Conservation (phyloP, 345 rosid genomes). For the Euphorbia tirucalli region DNA sequence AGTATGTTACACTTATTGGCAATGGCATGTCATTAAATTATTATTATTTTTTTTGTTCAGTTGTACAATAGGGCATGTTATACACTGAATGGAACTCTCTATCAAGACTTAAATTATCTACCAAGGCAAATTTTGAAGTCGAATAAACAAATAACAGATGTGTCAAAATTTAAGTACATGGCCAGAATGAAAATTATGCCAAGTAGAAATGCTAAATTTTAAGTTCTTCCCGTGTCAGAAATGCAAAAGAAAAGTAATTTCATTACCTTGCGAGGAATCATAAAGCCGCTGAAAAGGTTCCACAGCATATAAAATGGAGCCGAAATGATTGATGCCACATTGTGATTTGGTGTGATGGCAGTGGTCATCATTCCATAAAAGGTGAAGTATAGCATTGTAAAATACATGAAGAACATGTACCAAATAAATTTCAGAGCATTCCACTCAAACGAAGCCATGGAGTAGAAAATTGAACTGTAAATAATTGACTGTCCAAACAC, state of each 20-base stretch:
- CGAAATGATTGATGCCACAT: slow-evolving; percentile 81
- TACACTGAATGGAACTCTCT: too few species aligned
- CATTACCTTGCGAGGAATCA: slow-evolving; percentile 90
- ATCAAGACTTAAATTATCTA: too few species aligned
- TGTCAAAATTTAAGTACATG: too few species aligned
- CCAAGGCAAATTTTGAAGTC: too few species aligned
- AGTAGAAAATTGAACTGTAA: slow-evolving; percentile 78
- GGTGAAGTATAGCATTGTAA: slow-evolving; percentile 84
- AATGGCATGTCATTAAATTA: too few species aligned
- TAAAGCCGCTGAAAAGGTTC: slow-evolving; percentile 97
- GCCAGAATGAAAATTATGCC: too few species aligned
- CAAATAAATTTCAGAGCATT: slow-evolving; percentile 70
- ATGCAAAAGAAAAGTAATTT: not conserved
- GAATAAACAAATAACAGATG: too few species aligned
- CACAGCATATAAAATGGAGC: slow-evolving; percentile 99
- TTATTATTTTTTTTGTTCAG: too few species aligned
- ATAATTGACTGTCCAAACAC: slow-evolving; percentile 72
- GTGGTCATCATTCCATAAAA: slow-evolving; percentile 99
- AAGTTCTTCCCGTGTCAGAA: not conserved
- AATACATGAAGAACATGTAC: slow-evolving; percentile 94
- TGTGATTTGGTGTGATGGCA: slow-evolving; percentile 92
- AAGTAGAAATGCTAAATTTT: too few species aligned
- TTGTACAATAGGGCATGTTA: too few species aligned
- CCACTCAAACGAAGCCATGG: slow-evolving; percentile 92
- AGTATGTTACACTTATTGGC: too few species aligned